Evolutionary conservation across 768 basidiomycete species (phyloP), one percentile per base, ranked within the genome.

Genomic region (Mycena indigotica): DNA sequence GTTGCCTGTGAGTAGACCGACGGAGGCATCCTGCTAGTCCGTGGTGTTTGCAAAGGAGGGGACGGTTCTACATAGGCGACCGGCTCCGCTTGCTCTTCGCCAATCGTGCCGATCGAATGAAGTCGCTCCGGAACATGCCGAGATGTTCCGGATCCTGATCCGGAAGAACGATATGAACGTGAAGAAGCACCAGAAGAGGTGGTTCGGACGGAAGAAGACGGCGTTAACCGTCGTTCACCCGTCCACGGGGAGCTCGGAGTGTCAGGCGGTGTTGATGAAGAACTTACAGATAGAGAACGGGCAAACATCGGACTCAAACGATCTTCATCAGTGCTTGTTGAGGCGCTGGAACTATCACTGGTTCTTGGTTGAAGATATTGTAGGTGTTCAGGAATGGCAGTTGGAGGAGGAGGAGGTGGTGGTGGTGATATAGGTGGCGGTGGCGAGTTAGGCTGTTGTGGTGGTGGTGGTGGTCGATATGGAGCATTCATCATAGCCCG

Each of bases 131-230:
- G 50, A 17, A 41, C 41, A 24, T 54, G 17, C 3, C 61, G 61
- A 12, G 57, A 41, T 5, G 28, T 28, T 23, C 46, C 46, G 12
- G 46, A 24, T 26, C 6, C 46, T 12, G 46, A 48, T 25, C 24
- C 46, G 12, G 46, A 25, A 21, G 50, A 52, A 39, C 58, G 40
- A 15, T 54, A 57, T 30, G 62, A 63, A n/a, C 58, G 55, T 8
- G 62, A 60, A 5, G 62, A 59, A 6, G 55, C 58, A 56, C 62
- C 58, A n/a, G 62, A 63, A 10, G 62, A 63, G 3, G 62, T 56
- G n/a, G 61, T 63, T 23, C 62, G 62, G 26, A 63, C 28, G 6
- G 62, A 63, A 35, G 62, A 39, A 5, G 62, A 56, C 12, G 62
- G 52, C 4, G 55, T 55, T 4, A 63, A 49, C 28, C 57, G 53